A percentile compares a stretch with the other conserved stretches of the same genome.
These are phyloP conservation scores for Thalassiosira exigua DNA, from an alignment of 352 stramenopile species.

Conservation along the genomic window DNA sequence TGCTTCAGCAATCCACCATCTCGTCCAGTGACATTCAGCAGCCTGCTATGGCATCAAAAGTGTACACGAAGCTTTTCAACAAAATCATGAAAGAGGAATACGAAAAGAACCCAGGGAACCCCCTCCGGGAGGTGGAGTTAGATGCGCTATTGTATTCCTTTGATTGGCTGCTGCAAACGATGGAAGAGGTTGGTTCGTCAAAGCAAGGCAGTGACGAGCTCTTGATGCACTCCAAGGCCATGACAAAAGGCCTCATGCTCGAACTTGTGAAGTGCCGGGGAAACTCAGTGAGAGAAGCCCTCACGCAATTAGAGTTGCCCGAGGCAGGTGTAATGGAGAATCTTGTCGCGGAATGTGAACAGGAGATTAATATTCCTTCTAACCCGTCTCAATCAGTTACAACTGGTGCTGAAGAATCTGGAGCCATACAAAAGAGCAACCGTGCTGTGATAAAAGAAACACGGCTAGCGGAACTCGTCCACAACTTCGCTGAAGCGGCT, in stretches of 20 bases:
- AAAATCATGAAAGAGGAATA: constrained; percentile 80
- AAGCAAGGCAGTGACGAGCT: constrained; percentile 20
- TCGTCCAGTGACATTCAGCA: constrained; percentile 27
- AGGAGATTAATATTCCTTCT: constrained; percentile 30
- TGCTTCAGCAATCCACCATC: constrained; percentile 67
- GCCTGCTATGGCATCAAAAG: constrained; percentile 55
- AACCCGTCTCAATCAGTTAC: constrained; percentile 5
- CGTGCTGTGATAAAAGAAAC: constrained; percentile 20
- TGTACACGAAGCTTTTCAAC: constrained; percentile 77
- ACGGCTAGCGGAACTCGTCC: constrained; percentile 43
- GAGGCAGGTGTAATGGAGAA: constrained; percentile 22
- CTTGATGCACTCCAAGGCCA: constrained; percentile 35
- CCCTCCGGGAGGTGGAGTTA: constrained; percentile 33
- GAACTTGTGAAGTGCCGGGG: constrained; percentile 50
- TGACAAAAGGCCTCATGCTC: constrained; percentile 45
- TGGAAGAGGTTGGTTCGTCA: constrained; percentile 9
- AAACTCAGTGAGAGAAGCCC: constrained; percentile 24
- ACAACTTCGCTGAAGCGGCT: constrained; percentile 29
- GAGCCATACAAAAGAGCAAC: constrained; percentile 7
- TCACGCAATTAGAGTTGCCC: constrained; percentile 31
- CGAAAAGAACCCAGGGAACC: constrained; percentile 42
- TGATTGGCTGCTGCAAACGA: constrained; percentile 46
- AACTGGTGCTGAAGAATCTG: background rate
- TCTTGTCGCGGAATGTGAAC: constrained; percentile 34
- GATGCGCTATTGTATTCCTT: constrained; percentile 40